These are phyloP conservation scores for Cercophora sp. DNA, from an alignment of 495 filamentous ascomycete species.

Conservation along the genomic window DNA sequence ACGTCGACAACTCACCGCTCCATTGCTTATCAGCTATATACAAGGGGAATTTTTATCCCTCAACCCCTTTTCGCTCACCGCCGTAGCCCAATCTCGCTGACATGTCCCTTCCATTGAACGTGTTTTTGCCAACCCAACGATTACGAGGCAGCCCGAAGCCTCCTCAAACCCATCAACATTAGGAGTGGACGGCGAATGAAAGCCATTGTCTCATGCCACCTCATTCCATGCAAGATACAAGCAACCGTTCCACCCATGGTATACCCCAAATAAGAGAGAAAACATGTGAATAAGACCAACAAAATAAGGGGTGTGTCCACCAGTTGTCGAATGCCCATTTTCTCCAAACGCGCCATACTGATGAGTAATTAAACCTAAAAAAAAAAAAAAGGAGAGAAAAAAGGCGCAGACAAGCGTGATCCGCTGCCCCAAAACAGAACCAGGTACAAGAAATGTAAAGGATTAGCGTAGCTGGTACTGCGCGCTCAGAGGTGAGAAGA, in stretches of 20 bases:
- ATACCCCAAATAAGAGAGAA: background rate
- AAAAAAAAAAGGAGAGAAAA: background rate
- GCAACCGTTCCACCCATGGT: background rate
- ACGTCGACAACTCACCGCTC: too few relatives aligned
- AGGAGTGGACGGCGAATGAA: constrained; percentile 2
- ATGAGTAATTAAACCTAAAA: background rate
- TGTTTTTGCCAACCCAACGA: too few relatives aligned
- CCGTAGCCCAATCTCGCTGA: too few relatives aligned
- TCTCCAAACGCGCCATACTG: constrained; percentile 1
- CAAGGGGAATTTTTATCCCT: too few relatives aligned
- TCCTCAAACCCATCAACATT: background rate
- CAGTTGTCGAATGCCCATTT: constrained; percentile 1
- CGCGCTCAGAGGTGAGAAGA: background rate
- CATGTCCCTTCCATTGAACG: too few relatives aligned
- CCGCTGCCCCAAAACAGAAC: too few relatives aligned
- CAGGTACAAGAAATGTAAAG: constrained; percentile 8
- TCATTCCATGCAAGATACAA: too few relatives aligned
- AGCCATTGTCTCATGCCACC: constrained; percentile 4
- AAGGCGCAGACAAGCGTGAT: too few relatives aligned
- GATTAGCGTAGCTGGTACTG: background rate
- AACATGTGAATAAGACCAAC: too few relatives aligned
- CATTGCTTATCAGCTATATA: too few relatives aligned
- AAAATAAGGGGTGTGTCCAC: background rate
- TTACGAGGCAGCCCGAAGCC: background rate
- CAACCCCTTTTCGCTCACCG: too few relatives aligned